Conservation (phyloP, 768 basidiomycete genomes). For the Suillus brevipes region DNA sequence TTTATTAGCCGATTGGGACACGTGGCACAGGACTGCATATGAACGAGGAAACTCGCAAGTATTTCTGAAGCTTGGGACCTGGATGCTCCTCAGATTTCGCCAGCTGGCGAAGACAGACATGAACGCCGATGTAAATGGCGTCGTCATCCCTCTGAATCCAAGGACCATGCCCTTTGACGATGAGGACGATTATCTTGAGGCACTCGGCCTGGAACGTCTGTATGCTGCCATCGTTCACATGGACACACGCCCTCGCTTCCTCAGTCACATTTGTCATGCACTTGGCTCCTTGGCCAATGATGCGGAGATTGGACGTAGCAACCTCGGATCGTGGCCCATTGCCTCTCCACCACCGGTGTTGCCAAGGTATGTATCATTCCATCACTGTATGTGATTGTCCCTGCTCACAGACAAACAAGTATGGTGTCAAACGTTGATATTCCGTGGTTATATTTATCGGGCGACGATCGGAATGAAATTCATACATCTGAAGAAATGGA, state of each 20-base stretch:
- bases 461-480: too few species aligned
- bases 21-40: not conserved
- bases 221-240: not conserved
- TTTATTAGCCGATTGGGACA: not conserved
- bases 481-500: too few species aligned
- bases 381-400: too few species aligned
- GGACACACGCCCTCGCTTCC: not conserved
- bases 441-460: too few species aligned
- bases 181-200: not conserved
- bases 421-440: too few species aligned
- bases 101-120: not conserved
- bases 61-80: not conserved
- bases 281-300: too few species aligned
- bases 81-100: not conserved
- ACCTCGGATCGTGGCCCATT: too few species aligned
- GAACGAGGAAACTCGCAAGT: not conserved
- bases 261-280: not conserved
- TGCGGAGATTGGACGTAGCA: too few species aligned
- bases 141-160: not conserved
- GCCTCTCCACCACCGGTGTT: too few species aligned
- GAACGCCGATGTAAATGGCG: not conserved
- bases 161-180: not conserved
- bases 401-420: too few species aligned
- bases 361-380: too few species aligned
- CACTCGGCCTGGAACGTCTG: not conserved